These are phyloP conservation scores for Xerocomellus amylosporus DNA, from an alignment of 768 basidiomycete genomes.

Conservation along the genomic window DNA sequence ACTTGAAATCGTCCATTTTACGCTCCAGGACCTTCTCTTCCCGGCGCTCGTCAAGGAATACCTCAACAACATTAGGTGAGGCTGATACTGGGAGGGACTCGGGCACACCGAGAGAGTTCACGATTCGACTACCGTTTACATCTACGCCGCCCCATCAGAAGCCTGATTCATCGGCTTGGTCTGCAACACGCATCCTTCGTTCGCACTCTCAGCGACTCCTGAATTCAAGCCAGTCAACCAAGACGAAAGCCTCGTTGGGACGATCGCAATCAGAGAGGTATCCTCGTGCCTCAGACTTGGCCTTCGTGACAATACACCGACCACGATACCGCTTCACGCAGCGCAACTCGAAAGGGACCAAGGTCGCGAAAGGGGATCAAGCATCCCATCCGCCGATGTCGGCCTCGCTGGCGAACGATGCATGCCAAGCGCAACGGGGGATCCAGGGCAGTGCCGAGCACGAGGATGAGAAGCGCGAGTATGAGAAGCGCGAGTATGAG, in stretches of 20 bases:
- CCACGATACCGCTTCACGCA: constrained; percentile 20
- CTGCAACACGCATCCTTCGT: constrained; percentile 24
- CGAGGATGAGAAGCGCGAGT: neutral
- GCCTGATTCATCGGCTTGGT: neutral
- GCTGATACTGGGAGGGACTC: neutral
- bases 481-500: neutral
- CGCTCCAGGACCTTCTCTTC: constrained; percentile 12
- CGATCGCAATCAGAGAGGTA: constrained; percentile 28
- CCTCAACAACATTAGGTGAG: neutral
- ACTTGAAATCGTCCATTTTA: constrained; percentile 9
- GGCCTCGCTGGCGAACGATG: neutral
- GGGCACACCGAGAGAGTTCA: constrained; percentile 11
- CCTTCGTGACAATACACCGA: constrained; percentile 22
- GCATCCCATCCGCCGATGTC: neutral
- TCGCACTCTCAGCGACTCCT: constrained; percentile 24
- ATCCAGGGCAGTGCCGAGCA: neutral
- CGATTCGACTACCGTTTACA: constrained; percentile 26
- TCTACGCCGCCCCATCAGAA: constrained; percentile 16
- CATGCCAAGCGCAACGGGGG: neutral
- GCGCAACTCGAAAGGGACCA: constrained; percentile 10
- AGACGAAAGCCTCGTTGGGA: constrained; percentile 6
- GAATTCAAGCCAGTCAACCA: neutral
- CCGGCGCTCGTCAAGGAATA: neutral
- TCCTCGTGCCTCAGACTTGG: constrained; percentile 18
- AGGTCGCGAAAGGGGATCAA: neutral